Conservation (phyloP, 257 asterid genomes). For the Solanum bukasovii region DNA sequence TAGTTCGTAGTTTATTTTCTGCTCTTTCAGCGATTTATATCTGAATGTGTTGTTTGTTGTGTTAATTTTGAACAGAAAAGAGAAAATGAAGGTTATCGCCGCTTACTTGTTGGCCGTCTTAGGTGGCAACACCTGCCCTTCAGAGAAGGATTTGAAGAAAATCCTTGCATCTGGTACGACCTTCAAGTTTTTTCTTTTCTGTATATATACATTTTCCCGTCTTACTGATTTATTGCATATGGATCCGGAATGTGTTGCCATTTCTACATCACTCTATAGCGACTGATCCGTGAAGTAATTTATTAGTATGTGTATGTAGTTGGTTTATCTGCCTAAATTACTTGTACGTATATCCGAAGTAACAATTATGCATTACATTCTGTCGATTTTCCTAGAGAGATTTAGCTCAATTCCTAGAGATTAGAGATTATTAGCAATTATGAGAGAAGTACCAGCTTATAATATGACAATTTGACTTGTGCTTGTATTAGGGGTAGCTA, state of each 20-base stretch:
- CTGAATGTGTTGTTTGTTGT: background rate
- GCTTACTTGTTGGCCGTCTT: conserved; percentile 46
- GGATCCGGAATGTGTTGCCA: background rate
- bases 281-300: background rate
- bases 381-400: background rate
- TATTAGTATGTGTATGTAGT: background rate
- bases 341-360: background rate
- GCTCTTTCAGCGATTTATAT: background rate
- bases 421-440: background rate
- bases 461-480: background rate
- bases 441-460: background rate
- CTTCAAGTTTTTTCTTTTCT: background rate
- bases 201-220: background rate
- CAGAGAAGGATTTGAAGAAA: conserved; percentile 29
- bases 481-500: background rate
- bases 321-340: background rate
- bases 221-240: background rate
- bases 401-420: background rate
- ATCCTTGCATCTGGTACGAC: conserved; percentile 30
- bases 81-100: conserved; percentile 43
- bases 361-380: background rate
- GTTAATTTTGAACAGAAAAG: background rate
- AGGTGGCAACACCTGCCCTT: conserved; percentile 42
- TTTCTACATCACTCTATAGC: background rate
- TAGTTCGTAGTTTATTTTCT: background rate